A percentile compares a stretch with the other conserved stretches of the same genome.
These are phyloP conservation scores for Curvularia sp. DNA, from an alignment of 2,329 filamentous ascomycete genomes.

Conservation along the genomic window DNA sequence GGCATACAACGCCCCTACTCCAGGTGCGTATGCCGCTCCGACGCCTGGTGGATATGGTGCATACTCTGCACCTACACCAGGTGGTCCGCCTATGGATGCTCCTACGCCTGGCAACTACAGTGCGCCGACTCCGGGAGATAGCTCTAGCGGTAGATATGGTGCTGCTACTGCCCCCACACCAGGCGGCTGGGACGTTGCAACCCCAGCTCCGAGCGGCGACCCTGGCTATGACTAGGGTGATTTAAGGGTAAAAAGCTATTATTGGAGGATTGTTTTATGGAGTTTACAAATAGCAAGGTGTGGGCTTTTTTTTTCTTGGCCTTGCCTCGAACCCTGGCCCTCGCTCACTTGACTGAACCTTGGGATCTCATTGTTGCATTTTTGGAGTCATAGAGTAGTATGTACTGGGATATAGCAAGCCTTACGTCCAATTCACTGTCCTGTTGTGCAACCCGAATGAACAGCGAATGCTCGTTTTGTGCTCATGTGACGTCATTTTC, in stretches of 20 bases:
- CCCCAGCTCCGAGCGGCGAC: constrained; percentile 37
- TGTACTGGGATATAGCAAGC: constrained; percentile 8
- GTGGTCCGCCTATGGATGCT: constrained; percentile 47
- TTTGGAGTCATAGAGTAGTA: constrained; percentile 24
- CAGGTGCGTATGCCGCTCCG: constrained; percentile 47
- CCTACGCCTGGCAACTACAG: constrained; percentile 51
- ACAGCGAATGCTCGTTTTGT: background rate
- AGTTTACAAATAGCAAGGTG: constrained; percentile 4
- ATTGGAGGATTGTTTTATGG: background rate
- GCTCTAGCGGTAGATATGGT: constrained; percentile 39
- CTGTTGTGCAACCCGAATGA: background rate
- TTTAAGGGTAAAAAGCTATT: constrained; percentile 12
- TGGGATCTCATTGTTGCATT: constrained; percentile 20
- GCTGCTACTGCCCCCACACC: constrained; percentile 65
- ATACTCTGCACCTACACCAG: constrained; percentile 49
- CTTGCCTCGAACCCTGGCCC: background rate
- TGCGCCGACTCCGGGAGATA: constrained; percentile 49
- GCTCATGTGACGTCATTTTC: background rate
- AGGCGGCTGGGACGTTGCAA: constrained; percentile 61
- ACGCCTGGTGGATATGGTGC: constrained; percentile 46
- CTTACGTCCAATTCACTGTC: constrained; percentile 1
- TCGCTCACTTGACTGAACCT: background rate
- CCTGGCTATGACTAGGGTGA: constrained; percentile 32
- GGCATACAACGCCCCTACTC: constrained; percentile 46
- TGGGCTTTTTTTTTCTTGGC: background rate